A percentile compares a stretch with the other conserved stretches of the same genome.
phyloP scores from a whole-genome alignment of 2,329 filamentous ascomycete species.

The Polychaeton citri region DNA sequence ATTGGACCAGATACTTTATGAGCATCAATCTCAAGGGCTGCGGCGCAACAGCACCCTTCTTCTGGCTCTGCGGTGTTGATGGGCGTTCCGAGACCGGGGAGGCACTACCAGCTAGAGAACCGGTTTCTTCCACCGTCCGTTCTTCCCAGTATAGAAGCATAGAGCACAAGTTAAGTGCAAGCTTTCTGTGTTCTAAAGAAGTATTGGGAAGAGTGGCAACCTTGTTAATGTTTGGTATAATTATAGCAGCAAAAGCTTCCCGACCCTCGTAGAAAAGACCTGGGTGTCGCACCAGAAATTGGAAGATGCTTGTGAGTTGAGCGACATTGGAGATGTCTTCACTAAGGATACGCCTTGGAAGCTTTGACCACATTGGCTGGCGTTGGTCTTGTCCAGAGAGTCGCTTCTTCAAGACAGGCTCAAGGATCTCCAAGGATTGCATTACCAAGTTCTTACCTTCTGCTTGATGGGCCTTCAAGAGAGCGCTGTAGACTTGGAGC shows the following conservation, averaged over 20 bases:
- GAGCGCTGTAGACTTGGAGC: constrained; percentile 82
- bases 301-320: constrained; percentile 93
- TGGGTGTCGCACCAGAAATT: constrained; percentile 86
- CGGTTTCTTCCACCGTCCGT: constrained; percentile 54
- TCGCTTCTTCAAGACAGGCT: constrained; percentile 82
- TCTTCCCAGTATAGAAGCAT: constrained; percentile 91
- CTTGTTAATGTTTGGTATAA: constrained; percentile 79
- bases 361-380: constrained; percentile 72
- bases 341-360: constrained; percentile 76
- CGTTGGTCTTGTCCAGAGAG: constrained; percentile 61
- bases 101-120: constrained; percentile 16
- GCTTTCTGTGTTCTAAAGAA: constrained; percentile 81
- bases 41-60: constrained; percentile 24
- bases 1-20: constrained; percentile 89
- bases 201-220: constrained; percentile 72
- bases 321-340: constrained; percentile 93
- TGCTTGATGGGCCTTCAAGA: constrained; percentile 86
- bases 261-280: constrained; percentile 90
- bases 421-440: constrained; percentile 85
- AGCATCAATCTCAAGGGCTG: constrained; percentile 59
- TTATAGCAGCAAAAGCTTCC: constrained; percentile 78
- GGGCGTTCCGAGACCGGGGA: constrained; percentile 10
- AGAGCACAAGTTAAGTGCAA: constrained; percentile 80
- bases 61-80: constrained; percentile 6
- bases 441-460: constrained; percentile 86